Percentiles rank a stretch among this genome's conserved stretches.
Evolutionary conservation across 345 rosid species (phyloP).

Genomic region (Euphorbia peplus): DNA sequence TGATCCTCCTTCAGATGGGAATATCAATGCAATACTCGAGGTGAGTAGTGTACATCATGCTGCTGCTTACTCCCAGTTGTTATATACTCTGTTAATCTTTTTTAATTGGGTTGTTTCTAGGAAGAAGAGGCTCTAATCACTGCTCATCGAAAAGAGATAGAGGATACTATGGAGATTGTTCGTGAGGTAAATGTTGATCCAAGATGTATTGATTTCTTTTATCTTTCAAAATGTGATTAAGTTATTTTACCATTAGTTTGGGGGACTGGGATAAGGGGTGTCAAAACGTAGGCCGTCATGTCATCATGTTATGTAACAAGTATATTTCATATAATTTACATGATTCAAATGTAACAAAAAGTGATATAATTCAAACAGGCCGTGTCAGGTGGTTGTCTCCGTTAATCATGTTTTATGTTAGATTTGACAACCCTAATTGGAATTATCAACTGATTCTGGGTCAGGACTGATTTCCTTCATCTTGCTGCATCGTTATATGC

Average conservation of each 20-base stretch:
- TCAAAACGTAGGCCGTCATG: too few species aligned
- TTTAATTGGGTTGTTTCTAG: slow-evolving; percentile 31
- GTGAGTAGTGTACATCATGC: slow-evolving; percentile 33
- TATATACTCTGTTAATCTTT: background rate
- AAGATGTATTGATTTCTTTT: background rate
- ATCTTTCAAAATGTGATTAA: background rate
- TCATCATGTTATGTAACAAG: too few species aligned
- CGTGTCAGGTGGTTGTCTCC: too few species aligned
- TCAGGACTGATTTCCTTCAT: too few species aligned
- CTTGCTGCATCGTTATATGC: background rate
- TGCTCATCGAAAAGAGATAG: slow-evolving; percentile 97
- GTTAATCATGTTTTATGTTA: too few species aligned
- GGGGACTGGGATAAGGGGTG: background rate
- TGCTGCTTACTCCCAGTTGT: background rate
- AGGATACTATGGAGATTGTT: slow-evolving; percentile 96
- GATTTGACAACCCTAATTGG: too few species aligned
- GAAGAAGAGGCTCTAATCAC: slow-evolving; percentile 92
- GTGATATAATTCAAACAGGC: too few species aligned
- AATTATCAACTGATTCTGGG: too few species aligned
- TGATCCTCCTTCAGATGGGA: slow-evolving; percentile 57
- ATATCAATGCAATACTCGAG: slow-evolving; percentile 79
- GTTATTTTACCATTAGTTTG: background rate
- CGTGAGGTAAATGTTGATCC: slow-evolving; percentile 65
- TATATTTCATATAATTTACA: too few species aligned
- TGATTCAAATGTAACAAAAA: too few species aligned